Evolutionary conservation across 2,329 filamentous ascomycete genomes (phyloP), one percentile per base, ranked within the genome.

Genomic region (Epichloe sylvatica): DNA sequence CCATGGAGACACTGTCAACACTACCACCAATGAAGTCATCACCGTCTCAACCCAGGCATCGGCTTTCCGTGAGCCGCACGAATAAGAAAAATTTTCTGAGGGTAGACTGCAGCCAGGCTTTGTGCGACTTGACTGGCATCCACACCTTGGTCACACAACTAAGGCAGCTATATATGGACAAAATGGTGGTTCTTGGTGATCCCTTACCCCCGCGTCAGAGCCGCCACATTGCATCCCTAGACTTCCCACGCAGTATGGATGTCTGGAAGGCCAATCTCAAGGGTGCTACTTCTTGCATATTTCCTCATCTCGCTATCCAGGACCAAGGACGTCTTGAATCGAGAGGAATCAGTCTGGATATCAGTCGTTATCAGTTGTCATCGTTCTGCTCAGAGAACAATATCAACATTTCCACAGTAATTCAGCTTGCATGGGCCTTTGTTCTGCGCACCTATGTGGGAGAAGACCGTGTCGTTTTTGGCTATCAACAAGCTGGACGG

Each of bases 381-480:
- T 64, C 69, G 8, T 78, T 78, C 43, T 65, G 63, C 48, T 49
- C 55, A 0, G 45, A 65, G 66, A 42, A 65, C 52, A 7, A 64
- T 8, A 64, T 77, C 3, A 70, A 70, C 0, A 61, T 73, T 0
- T 69, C 74, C 0, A 70, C 74, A 0, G 64, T 80, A 3, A 65
- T 82, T 4, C 72, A 75, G 23, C 69, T 78, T n/a, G 77, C 78
- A 0, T 83, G 78, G 78, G 75, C 70, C 0, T 64, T 83, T 19
- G 67, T 80, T 0, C 64, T 81, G 0, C 72, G 76, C 2, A 67
- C 70, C 1, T 81, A 78, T 54, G 70, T 75, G 3, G 75, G 75
- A 1, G 67, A 67, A 15, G 66, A 73, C 21, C 68, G 71, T 11
- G 71, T 80, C 7, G 70, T 73, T 37, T 81, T 82, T 53, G 79